These are phyloP conservation scores for Mycosphaerella arachidis DNA, from an alignment of 2,329 filamentous ascomycete species.

Conservation along the genomic window DNA sequence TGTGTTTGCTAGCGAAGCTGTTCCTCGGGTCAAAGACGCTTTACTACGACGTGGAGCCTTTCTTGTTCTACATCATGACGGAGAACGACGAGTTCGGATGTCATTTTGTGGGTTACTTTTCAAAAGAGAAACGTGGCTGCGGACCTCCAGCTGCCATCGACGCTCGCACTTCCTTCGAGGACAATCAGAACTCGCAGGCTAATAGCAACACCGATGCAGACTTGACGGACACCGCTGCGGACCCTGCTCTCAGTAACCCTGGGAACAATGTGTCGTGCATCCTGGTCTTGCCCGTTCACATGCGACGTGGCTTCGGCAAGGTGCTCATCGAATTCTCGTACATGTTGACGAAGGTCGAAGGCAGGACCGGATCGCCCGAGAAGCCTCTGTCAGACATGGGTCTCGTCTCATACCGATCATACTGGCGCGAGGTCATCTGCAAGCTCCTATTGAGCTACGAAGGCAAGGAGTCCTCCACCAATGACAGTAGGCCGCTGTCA, in stretches of 20 bases:
- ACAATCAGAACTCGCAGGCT: conserved; percentile 2
- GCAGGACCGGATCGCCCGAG: conserved; percentile 91
- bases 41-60: conserved; percentile 97
- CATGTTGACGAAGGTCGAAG: conserved; percentile 84
- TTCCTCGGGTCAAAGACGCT: conserved; percentile 98
- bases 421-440: conserved; percentile 88
- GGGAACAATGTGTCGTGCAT: conserved; percentile 96
- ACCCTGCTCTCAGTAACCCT: conserved; percentile 32
- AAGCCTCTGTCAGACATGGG: conserved; percentile 98
- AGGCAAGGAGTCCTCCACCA: conserved; percentile 26
- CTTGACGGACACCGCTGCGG: conserved; percentile 22
- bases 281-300: conserved; percentile 89
- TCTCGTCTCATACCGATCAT: conserved; percentile 92
- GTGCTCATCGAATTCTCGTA: conserved; percentile 98
- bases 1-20: conserved; percentile 90
- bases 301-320: conserved; percentile 94
- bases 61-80: conserved; percentile 94
- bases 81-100: conserved; percentile 89
- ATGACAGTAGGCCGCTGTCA: conserved; percentile 37
- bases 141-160: conserved; percentile 65
- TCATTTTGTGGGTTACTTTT: conserved; percentile 98
- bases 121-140: conserved; percentile 78
- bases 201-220: conserved; percentile 3
- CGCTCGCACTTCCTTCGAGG: conserved; percentile 26
- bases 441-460: conserved; percentile 69